Evolutionary conservation across 73 alveolate genomes (phyloP), one percentile per base, ranked within the genome.

Genomic region (Paraurostyla sp.): DNA sequence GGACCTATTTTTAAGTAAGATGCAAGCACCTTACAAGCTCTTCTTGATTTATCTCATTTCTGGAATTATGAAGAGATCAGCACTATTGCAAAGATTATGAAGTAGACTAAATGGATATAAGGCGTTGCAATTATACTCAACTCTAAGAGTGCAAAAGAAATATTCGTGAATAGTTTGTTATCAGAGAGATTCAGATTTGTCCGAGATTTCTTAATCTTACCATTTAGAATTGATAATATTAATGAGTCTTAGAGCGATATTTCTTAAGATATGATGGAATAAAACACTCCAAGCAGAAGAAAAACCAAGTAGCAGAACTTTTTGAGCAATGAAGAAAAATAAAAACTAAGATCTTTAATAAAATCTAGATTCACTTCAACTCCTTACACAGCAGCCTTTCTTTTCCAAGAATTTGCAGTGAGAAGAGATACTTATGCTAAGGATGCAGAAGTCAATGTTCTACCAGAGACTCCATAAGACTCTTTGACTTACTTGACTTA

Each of bases 151-250:
- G 82, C 82, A 0, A 6, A 65, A 7, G 82, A 11, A 35, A 11
- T 65, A 40, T 65, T 65, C 41, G 42, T 20, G 9, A 38, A 65
- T 9, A 1, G 9, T n/a, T 38, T 9, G 40, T 30, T 65, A 6
- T 4, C 35, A 65, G 82, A 65, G 16, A 65, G 82, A 40, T 65
- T 65, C 25, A 65, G 82, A 38, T 65, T 65, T 65, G 82, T 65
- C 33, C 35, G 82, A 38, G 82, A 65, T 38, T 65, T 65, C 58
- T 23, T 65, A 38, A 58, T 58, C 18, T 35, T 65, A n/a, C 82
- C 82, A 13, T 40, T 36, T 40, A 65, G 41, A 38, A 35, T 65
- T 2, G 59, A 65, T 32, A 13, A 27, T 27, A 20, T 65, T 13
- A 35, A 38, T 35, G 82, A 65, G 29, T 65, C 82, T 1, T 35